phyloP scores from a whole-genome alignment of 2,329 filamentous ascomycete genomes.

The Chrysoporthe puriensis region DNA sequence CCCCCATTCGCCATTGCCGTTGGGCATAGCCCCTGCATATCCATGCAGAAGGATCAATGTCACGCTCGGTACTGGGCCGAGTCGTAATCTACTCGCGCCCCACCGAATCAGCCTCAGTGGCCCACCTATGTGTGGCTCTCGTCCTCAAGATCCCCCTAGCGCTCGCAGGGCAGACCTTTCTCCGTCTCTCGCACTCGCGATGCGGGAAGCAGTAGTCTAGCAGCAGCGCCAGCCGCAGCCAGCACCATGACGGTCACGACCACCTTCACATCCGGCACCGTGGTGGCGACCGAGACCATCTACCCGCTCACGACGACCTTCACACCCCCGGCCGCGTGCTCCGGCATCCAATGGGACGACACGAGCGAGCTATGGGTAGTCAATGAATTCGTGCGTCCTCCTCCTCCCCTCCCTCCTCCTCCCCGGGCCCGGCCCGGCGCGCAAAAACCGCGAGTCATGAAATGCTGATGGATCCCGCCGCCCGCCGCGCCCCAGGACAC shows the following conservation, averaged over 20 bases:
- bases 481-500: neutral
- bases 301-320: conserved; percentile 4
- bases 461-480: neutral
- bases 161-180: neutral
- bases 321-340: conserved; percentile 3
- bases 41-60: neutral
- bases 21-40: neutral
- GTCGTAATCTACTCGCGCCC: neutral
- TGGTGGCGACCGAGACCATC: conserved; percentile 9
- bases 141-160: neutral
- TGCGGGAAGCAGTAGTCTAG: neutral
- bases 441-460: neutral
- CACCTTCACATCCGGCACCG: conserved; percentile 5
- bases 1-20: neutral
- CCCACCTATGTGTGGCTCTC: neutral
- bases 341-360: neutral
- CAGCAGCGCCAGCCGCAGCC: neutral
- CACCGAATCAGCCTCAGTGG: neutral
- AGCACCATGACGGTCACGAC: conserved; percentile 5
- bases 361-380: conserved; percentile 1
- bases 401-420: neutral
- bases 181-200: neutral
- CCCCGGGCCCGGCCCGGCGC: neutral
- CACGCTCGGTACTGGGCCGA: neutral
- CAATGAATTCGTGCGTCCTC: conserved; percentile 3